phyloP scores from a whole-genome alignment of 2,329 filamentous ascomycete species.

The Zopfia rhizophila region DNA sequence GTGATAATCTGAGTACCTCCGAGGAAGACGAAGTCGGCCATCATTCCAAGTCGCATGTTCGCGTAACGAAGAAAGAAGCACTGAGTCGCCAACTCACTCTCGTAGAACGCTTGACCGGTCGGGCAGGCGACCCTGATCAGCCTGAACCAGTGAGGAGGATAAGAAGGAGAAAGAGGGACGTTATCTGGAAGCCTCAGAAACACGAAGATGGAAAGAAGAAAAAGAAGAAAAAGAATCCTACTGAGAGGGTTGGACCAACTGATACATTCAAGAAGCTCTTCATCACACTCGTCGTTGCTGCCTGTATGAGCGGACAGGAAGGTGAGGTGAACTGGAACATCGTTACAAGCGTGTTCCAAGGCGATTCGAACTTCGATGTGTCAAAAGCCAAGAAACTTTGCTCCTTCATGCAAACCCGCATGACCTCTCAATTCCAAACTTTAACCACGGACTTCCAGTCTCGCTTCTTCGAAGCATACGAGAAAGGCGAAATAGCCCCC shows the following conservation, averaged over 20 bases:
- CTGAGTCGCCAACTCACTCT: slow-evolving; percentile 34
- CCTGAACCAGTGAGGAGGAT: slow-evolving; percentile 26
- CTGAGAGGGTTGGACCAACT: slow-evolving; percentile 29
- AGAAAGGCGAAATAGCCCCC: slow-evolving; percentile 67
- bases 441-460: slow-evolving; percentile 72
- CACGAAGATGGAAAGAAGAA: slow-evolving; percentile 17
- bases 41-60: slow-evolving; percentile 1
- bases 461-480: slow-evolving; percentile 73
- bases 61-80: slow-evolving; percentile 21
- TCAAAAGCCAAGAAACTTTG: slow-evolving; percentile 50
- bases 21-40: too few relatives aligned
- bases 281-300: slow-evolving; percentile 42
- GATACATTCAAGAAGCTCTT: slow-evolving; percentile 44
- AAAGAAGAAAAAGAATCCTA: slow-evolving; percentile 28
- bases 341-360: slow-evolving; percentile 50
- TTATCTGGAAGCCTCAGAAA: slow-evolving; percentile 9
- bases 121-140: slow-evolving; percentile 45
- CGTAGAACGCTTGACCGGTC: slow-evolving; percentile 46
- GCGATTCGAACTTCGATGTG: slow-evolving; percentile 47
- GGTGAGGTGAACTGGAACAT: slow-evolving; percentile 55
- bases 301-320: slow-evolving; percentile 48
- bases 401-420: slow-evolving; percentile 47
- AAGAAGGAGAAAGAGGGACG: not conserved
- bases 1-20: too few relatives aligned
- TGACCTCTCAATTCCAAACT: slow-evolving; percentile 61